Evolutionary conservation across 495 filamentous ascomycete species (phyloP).

Genomic region (Chaetomium fimeti): DNA sequence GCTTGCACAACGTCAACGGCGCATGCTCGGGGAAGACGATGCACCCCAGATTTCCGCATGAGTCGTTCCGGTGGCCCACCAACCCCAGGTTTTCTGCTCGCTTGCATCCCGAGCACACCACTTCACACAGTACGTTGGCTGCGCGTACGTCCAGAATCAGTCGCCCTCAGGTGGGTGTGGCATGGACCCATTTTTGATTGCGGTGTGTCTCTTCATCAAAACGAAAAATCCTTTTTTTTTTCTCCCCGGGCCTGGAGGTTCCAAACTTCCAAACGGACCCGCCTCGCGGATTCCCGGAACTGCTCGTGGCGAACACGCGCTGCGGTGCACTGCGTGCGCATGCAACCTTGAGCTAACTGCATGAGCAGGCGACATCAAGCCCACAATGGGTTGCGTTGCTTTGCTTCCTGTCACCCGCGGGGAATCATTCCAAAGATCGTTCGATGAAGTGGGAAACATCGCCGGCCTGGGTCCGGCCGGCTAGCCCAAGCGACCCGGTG

Average conservation of each 20-base stretch:
- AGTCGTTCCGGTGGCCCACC: background rate
- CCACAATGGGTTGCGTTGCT: background rate
- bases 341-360: background rate
- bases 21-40: background rate
- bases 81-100: slow-evolving; percentile 12
- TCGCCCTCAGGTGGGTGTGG: background rate
- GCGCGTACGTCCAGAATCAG: too few relatives aligned
- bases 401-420: background rate
- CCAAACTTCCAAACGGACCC: slow-evolving; percentile 5
- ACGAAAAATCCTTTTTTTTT: background rate
- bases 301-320: background rate
- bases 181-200: background rate
- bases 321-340: background rate
- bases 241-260: background rate
- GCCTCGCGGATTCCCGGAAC: background rate
- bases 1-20: slow-evolving; percentile 1
- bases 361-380: background rate
- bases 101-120: background rate
- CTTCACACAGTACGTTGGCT: background rate
- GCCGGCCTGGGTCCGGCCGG: slow-evolving; percentile 2
- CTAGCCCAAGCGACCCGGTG: background rate
- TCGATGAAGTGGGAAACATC: slow-evolving; percentile 5
- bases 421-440: background rate
- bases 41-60: slow-evolving; percentile 10
- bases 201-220: background rate